A percentile compares a stretch with the other conserved stretches of the same genome.
Evolutionary conservation across 345 rosid genomes (phyloP).

Genomic region (Camelina neglecta): DNA sequence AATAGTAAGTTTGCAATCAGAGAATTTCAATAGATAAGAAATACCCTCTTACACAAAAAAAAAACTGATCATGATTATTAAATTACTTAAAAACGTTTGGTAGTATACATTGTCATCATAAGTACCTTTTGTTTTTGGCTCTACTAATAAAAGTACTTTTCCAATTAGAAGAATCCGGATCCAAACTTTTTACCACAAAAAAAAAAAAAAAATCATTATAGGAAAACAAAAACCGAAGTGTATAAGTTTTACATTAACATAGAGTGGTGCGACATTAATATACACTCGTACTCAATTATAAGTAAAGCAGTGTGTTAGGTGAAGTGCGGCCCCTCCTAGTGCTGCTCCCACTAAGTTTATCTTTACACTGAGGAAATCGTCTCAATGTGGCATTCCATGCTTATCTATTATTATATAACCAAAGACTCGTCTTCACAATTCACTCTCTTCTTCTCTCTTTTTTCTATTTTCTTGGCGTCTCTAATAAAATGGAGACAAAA

Average conservation of each 20-base stretch:
- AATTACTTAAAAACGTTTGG: background rate
- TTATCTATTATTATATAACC: constrained; percentile 26
- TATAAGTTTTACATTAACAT: constrained; percentile 11
- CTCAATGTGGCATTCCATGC: constrained; percentile 33
- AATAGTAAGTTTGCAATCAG: background rate
- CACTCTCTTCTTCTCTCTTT: constrained; percentile 8
- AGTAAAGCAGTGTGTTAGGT: constrained; percentile 38
- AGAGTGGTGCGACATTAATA: constrained; percentile 6
- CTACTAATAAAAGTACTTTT: background rate
- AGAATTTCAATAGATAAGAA: background rate
- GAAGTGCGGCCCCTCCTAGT: constrained; percentile 38
- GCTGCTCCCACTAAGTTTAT: constrained; percentile 44
- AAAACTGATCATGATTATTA: background rate
- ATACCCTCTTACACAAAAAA: background rate
- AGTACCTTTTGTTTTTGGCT: constrained; percentile 5
- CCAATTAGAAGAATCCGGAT: constrained; percentile 6
- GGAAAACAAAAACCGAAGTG: constrained; percentile 11
- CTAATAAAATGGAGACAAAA: constrained; percentile 41
- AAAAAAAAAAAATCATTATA: background rate
- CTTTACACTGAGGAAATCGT: constrained; percentile 23
- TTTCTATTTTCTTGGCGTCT: background rate
- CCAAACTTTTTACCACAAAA: background rate
- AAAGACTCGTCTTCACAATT: constrained; percentile 18
- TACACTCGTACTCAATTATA: constrained; percentile 23
- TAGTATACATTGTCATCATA: background rate